Evolutionary conservation across 108 stramenopile genomes (phyloP).

Genomic region (Cyclotella sp.): DNA sequence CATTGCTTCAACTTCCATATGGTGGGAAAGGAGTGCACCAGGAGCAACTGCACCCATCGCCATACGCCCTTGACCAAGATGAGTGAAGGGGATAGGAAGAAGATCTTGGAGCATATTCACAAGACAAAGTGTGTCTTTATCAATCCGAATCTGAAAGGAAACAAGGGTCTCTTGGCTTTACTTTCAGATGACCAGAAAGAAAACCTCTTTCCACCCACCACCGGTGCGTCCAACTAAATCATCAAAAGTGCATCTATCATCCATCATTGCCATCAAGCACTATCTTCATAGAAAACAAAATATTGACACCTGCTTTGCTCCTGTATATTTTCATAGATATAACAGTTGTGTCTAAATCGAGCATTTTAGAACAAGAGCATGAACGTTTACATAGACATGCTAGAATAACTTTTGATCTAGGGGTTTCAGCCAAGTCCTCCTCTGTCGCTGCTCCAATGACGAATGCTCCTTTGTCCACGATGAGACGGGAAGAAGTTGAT

Average conservation of each 20-base stretch:
- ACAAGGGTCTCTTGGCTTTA: background rate
- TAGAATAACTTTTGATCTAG: background rate
- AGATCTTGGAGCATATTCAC: background rate
- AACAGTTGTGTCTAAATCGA: too few relatives aligned
- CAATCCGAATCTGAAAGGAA: background rate
- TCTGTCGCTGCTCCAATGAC: background rate
- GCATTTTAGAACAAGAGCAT: too few relatives aligned
- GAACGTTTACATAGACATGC: too few relatives aligned
- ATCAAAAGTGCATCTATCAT: background rate
- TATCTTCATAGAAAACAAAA: too few relatives aligned
- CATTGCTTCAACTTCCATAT: background rate
- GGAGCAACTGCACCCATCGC: background rate
- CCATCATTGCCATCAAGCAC: too few relatives aligned
- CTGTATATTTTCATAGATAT: too few relatives aligned
- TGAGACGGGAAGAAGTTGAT: background rate
- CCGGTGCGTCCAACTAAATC: background rate
- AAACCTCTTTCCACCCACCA: background rate
- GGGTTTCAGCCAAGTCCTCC: background rate
- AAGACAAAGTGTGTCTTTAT: background rate
- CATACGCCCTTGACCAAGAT: background rate
- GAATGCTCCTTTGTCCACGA: background rate
- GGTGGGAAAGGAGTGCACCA: background rate
- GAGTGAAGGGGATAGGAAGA: background rate
- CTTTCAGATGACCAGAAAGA: background rate
- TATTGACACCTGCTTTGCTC: too few relatives aligned